Base-by-base conservation (phyloP, 2,329 filamentous ascomycete genomes). In the Geosmithia flava region DNA sequence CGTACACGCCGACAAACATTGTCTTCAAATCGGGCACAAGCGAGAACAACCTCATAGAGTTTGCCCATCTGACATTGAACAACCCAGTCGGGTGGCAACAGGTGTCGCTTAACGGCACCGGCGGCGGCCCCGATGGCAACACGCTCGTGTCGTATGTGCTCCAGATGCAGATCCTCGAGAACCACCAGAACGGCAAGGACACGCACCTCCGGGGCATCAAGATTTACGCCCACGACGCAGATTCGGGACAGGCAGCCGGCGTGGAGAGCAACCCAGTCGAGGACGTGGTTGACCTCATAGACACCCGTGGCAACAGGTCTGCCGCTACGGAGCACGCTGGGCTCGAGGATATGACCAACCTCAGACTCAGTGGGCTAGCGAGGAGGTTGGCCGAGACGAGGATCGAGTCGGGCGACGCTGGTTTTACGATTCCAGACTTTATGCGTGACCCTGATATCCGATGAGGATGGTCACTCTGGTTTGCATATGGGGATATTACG, bases 161-260 rank as follows among this genome's bases (percentile, higher is more conserved):
- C 27, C 90, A 97, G 64, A 82, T 97, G 59, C 82, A 86, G 55
- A 83, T 98, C 45, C 77, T 91, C 47, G 93, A 97, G 68, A 98
- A 98, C 60, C 93, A 98, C 63, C 93, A 98, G 67, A 98, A 98
- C 63, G 93, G 93, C 53, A 98, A 98, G 64, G 93, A 98, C 62
- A 98, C 93, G n/a, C 93, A 98, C 70, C 76, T 98, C 20, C 78
- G 93, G 16, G 91, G 89, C 2, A 77, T 98, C 63, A 94, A 95
- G 68, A 84, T 97, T 10, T 98, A 80, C 54, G 77, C 77, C 1
- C 67, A 77, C 17, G 74, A 77, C 52, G 67, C 70, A 27, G 59
- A 62, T 7, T 20, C 45, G 45, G 40, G 40, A 3, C n/a, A 19
- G 13, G 67, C 69, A 13, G 66, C 65, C 16, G 66, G 62, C 3